phyloP scores from a whole-genome alignment of 805 yeast species.

The Myxozyma udenii region DNA sequence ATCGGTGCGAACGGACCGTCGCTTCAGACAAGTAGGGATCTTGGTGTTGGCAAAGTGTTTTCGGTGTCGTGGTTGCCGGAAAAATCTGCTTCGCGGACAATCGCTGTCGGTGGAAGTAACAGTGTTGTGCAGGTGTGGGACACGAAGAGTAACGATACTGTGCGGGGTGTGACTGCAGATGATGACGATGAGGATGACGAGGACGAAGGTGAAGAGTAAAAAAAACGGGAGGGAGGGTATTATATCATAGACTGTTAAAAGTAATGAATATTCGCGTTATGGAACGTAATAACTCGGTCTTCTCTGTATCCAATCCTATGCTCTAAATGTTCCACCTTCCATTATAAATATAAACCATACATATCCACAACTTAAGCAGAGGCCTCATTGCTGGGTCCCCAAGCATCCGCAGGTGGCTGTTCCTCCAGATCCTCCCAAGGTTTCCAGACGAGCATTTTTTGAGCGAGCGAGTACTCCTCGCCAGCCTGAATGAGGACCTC shows the following conservation, averaged over 20 bases:
- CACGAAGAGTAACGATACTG: constrained; percentile 73
- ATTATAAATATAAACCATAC: too few species aligned
- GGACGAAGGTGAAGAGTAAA: constrained; percentile 38
- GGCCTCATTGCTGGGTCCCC: constrained; percentile 56
- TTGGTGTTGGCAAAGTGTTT: constrained; percentile 91
- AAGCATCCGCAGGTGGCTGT: constrained; percentile 74
- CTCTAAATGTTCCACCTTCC: too few species aligned
- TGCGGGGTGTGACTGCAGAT: constrained; percentile 62
- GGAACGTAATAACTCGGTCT: neutral
- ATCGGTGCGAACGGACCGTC: constrained; percentile 62
- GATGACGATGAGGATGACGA: constrained; percentile 56
- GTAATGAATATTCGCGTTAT: neutral
- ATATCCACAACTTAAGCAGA: neutral
- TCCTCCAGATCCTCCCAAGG: constrained; percentile 80
- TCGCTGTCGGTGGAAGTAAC: constrained; percentile 82
- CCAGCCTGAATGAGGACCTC: constrained; percentile 79
- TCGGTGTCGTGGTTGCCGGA: constrained; percentile 82
- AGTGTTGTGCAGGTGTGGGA: constrained; percentile 92
- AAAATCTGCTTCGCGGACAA: constrained; percentile 65
- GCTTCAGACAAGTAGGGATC: constrained; percentile 85
- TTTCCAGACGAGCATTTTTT: constrained; percentile 65
- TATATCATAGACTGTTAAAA: neutral
- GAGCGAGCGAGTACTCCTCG: constrained; percentile 68
- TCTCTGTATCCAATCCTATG: too few species aligned
- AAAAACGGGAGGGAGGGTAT: neutral